Evolutionary conservation across 768 basidiomycete species (phyloP).

Genomic region (Podaxis mareebaensis): DNA sequence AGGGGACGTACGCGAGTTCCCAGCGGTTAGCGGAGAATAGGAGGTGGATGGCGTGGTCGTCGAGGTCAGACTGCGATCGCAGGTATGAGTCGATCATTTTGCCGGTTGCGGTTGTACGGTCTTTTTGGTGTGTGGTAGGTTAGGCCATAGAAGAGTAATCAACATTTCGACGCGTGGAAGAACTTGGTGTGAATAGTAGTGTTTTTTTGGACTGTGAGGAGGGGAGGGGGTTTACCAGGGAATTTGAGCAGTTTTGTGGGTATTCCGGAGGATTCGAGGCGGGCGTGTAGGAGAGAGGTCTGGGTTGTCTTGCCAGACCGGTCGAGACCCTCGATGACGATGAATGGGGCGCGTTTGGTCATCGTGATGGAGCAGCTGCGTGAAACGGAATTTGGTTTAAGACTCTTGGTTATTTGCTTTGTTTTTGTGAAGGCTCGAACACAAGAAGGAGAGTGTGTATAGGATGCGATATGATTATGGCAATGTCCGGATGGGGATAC

Average conservation of each 20-base stretch:
- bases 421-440: background rate
- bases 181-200: background rate
- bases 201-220: background rate
- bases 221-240: constrained; percentile 63
- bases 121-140: constrained; percentile 38
- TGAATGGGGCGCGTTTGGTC: constrained; percentile 68
- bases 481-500: no score
- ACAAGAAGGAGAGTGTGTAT: no score
- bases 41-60: constrained; percentile 89
- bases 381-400: background rate
- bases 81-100: constrained; percentile 94
- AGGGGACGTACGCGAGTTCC: constrained; percentile 75
- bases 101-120: constrained; percentile 89
- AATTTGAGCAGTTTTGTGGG: constrained; percentile 75
- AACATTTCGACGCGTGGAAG: background rate
- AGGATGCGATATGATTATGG: no score
- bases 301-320: constrained; percentile 95
- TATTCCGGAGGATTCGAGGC: constrained; percentile 46
- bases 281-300: constrained; percentile 56
- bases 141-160: background rate
- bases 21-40: constrained; percentile 97
- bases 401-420: background rate
- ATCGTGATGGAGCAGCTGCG: background rate
- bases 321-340: constrained; percentile 96
- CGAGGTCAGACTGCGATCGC: constrained; percentile 79